These are phyloP conservation scores for Cytospora piceicola DNA, from an alignment of 2,329 filamentous ascomycete genomes.

Conservation along the genomic window DNA sequence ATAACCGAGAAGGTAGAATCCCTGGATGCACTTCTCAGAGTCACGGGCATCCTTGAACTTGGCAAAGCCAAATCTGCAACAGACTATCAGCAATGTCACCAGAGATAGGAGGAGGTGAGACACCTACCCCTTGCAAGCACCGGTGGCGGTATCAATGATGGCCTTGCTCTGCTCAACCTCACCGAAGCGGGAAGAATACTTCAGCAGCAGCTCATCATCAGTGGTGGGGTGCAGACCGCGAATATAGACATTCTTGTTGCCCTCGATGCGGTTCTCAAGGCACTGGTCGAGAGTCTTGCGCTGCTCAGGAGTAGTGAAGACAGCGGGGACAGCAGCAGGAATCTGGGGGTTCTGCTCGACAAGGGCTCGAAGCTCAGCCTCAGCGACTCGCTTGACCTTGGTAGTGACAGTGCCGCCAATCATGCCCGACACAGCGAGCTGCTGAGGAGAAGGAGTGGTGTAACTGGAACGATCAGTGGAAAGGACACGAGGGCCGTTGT, in stretches of 20 bases:
- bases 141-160: slow-evolving; percentile 92
- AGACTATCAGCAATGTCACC: slow-evolving; percentile 37
- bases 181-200: slow-evolving; percentile 86
- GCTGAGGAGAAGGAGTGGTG: slow-evolving; percentile 68
- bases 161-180: slow-evolving; percentile 96
- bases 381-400: slow-evolving; percentile 48
- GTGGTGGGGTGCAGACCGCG: slow-evolving; percentile 94
- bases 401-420: slow-evolving; percentile 44
- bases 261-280: slow-evolving; percentile 85
- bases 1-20: slow-evolving; percentile 91
- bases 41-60: slow-evolving; percentile 88
- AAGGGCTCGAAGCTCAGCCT: slow-evolving; percentile 64
- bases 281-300: slow-evolving; percentile 92
- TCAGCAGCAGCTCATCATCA: slow-evolving; percentile 83
- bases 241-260: slow-evolving; percentile 98
- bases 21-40: slow-evolving; percentile 94
- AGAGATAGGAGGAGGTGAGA: neutral
- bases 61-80: slow-evolving; percentile 87
- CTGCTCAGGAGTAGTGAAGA: slow-evolving; percentile 82
- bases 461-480: slow-evolving; percentile 65
- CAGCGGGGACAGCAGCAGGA: slow-evolving; percentile 85
- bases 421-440: slow-evolving; percentile 50
- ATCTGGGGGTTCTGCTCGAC: slow-evolving; percentile 79
- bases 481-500: slow-evolving; percentile 63
- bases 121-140: slow-evolving; percentile 90